phyloP scores from a whole-genome alignment of 169 alveolate species.

The Eimeria zaria region DNA sequence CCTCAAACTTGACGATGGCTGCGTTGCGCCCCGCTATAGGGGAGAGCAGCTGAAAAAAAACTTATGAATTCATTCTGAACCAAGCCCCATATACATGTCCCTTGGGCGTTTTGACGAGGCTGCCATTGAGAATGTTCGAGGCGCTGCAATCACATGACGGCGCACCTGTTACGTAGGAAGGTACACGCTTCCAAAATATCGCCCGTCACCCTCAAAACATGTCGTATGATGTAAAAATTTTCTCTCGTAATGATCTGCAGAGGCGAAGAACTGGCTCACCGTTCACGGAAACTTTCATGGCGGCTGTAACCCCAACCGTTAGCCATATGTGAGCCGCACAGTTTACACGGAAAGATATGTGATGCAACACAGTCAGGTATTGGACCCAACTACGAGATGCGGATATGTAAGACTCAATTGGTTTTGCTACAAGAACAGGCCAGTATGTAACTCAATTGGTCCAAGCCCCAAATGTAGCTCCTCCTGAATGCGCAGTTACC shows the following conservation, averaged over 20 bases:
- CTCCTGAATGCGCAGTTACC: background rate
- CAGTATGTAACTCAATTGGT: background rate
- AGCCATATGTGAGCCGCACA: background rate
- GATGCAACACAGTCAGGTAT: background rate
- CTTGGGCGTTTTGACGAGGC: background rate
- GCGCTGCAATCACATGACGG: background rate
- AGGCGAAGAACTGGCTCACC: background rate
- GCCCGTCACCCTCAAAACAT: background rate
- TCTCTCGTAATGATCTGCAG: background rate
- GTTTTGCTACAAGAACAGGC: too few species aligned
- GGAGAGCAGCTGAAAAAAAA: background rate
- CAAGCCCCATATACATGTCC: background rate
- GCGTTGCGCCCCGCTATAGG: slow-evolving; percentile 15
- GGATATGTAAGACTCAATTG: background rate
- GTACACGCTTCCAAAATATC: background rate
- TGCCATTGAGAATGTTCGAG: background rate
- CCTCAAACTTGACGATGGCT: background rate
- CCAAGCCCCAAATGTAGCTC: slow-evolving; percentile 8
- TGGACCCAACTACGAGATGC: background rate
- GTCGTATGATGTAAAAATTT: background rate
- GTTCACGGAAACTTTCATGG: background rate
- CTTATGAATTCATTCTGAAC: background rate
- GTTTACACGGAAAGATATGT: background rate
- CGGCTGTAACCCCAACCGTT: background rate
- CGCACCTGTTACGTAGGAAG: background rate